Evolutionary conservation across 1,284 basidiomycete species (phyloP), one percentile per base, ranked within the genome.

Genomic region (Irpex rosettiformis): DNA sequence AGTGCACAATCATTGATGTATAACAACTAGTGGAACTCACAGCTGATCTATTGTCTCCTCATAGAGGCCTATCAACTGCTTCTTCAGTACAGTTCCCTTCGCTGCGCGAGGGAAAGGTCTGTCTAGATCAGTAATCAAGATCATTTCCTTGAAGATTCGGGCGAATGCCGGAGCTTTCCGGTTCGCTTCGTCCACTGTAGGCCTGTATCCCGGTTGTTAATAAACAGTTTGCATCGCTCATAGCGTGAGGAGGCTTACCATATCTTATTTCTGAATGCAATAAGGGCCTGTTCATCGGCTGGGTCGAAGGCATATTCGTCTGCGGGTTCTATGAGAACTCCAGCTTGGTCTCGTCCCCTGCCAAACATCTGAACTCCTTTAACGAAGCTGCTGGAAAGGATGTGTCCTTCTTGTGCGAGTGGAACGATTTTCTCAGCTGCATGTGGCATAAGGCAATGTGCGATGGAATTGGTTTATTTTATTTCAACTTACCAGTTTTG

Each of bases 371-470:
- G 54, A 11, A 62, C 61, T 8, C 55, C 52, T 18, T 60, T 51
- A 6, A 79, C 64, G 27, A 64, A 13, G 16, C 72, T 61, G 62
- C 72, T 61, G 29, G 66, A 62, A 7, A 22, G 28, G 21, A 73
- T 68, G 30, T 61, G 58, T 1, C 58, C 63, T 55, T 74, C 75
- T 64, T 72, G 70, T 0, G 65, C 66, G 7, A 64, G 61, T 13
- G 74, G 74, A 0, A 73, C 60, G 10, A 76, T 76, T 70, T 79
- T 79, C 62, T 80, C 78, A 10, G 78, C 79, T 29, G 76, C 7
- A n/a, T 16, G 21, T 28, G 21, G 43, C 18, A 21, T 47, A 47
- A 47, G 45, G 3, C 45, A 21, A 40, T 11, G 33, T 40, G 33
- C 33, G 13, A 40, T 3, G 33, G n/a, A n/a, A n/a, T n/a, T n/a